These are phyloP conservation scores for Trichoderma virens DNA, from an alignment of 495 filamentous ascomycete genomes.

Conservation along the genomic window DNA sequence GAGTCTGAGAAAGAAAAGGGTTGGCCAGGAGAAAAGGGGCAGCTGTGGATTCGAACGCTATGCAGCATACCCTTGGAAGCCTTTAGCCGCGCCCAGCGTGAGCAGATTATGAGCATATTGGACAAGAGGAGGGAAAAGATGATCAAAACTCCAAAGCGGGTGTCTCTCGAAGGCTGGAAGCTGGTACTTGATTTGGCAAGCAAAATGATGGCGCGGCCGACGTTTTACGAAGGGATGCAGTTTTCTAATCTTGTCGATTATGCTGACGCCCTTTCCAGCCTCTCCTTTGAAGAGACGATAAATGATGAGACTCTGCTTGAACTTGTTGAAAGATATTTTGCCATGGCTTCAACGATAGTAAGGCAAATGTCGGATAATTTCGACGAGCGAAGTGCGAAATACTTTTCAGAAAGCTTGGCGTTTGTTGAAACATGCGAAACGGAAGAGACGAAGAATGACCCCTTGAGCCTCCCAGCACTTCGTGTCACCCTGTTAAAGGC, in stretches of 20 bases:
- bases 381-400: slow-evolving; percentile 10
- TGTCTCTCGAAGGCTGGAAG: slow-evolving; percentile 16
- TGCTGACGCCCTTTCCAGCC: slow-evolving; percentile 2
- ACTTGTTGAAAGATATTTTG: not conserved
- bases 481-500: slow-evolving; percentile 2
- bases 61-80: slow-evolving; percentile 18
- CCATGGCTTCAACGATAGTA: not conserved
- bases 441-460: not conserved
- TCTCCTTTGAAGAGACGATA: not conserved
- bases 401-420: slow-evolving; percentile 3
- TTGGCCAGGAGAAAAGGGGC: slow-evolving; percentile 28
- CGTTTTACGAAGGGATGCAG: slow-evolving; percentile 34
- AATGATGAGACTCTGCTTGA: not conserved
- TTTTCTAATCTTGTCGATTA: slow-evolving; percentile 4
- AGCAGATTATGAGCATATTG: slow-evolving; percentile 26
- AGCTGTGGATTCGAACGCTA: slow-evolving; percentile 11
- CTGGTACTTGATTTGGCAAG: slow-evolving; percentile 35
- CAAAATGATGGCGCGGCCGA: slow-evolving; percentile 40
- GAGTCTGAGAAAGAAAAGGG: slow-evolving; percentile 22
- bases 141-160: not conserved
- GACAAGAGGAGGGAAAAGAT: not conserved
- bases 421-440: not conserved
- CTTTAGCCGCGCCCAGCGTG: slow-evolving; percentile 28
- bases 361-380: slow-evolving; percentile 23
- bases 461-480: not conserved